Evolutionary conservation across 2,329 filamentous ascomycete genomes (phyloP).

Genomic region (Trichoderma sp.): DNA sequence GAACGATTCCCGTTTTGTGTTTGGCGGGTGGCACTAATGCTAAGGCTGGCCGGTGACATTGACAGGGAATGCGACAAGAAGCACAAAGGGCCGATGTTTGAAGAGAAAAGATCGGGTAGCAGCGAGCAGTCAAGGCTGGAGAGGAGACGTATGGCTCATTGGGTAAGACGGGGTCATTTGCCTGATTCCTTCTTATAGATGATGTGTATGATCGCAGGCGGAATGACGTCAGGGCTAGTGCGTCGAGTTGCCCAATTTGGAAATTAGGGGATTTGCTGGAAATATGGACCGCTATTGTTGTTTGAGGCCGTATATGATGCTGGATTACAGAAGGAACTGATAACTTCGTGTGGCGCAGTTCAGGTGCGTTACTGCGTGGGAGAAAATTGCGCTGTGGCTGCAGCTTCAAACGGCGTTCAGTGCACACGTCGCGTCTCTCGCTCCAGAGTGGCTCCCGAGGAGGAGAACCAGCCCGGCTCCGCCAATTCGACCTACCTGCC

Average conservation of each 20-base stretch:
- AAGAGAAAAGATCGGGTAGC: neutral
- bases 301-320: too few species aligned
- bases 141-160: neutral
- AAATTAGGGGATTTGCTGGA: conserved; percentile 7
- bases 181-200: neutral
- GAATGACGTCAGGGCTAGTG: conserved; percentile 24
- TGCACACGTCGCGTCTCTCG: neutral
- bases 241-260: conserved; percentile 10
- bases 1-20: conserved; percentile 25
- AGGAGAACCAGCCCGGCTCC: conserved; percentile 2
- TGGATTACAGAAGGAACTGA: too few species aligned
- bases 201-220: neutral
- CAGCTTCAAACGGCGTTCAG: neutral
- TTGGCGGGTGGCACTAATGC: conserved; percentile 9
- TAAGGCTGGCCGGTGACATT: conserved; percentile 3
- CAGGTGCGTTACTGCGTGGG: neutral
- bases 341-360: neutral
- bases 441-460: conserved; percentile 4
- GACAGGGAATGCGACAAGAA: neutral
- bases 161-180: neutral
- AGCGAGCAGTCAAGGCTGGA: neutral
- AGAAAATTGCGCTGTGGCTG: neutral
- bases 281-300: neutral
- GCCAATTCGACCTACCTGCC: conserved; percentile 12
- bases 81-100: neutral